These are phyloP conservation scores for Jaapia argillacea DNA, from an alignment of 768 basidiomycete genomes.

Conservation along the genomic window DNA sequence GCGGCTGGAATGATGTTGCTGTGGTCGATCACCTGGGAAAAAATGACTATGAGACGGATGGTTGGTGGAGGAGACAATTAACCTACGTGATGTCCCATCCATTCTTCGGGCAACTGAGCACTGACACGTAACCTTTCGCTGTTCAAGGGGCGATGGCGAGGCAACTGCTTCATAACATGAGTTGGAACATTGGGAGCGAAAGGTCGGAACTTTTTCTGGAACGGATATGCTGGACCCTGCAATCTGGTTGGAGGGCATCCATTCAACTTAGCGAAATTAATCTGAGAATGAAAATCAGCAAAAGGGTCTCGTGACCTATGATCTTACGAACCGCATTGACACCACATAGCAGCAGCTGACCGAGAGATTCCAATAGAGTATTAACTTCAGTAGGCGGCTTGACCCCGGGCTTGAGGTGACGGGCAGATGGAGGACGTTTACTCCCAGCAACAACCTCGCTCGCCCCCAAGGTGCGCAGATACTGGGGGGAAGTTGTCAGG, in stretches of 20 bases:
- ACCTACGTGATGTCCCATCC: constrained; percentile 3
- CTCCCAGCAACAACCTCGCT: background rate
- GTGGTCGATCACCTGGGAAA: too few relatives aligned
- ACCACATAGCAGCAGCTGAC: background rate
- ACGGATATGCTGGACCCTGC: background rate
- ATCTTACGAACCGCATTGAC: background rate
- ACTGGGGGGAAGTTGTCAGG: background rate
- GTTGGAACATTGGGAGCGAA: background rate
- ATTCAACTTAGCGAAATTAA: background rate
- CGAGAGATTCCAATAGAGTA: background rate
- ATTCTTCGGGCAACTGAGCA: background rate
- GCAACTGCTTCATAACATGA: background rate
- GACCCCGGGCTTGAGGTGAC: background rate
- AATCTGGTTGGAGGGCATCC: background rate
- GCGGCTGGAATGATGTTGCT: constrained; percentile 7
- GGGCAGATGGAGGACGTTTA: background rate
- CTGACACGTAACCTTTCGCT: background rate
- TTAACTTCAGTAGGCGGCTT: background rate
- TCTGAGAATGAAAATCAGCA: background rate
- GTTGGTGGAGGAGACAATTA: too few relatives aligned
- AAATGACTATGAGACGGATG: too few relatives aligned
- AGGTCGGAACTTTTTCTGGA: background rate
- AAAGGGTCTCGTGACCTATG: background rate
- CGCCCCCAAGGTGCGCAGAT: constrained; percentile 1
- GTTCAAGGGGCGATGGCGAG: background rate